Evolutionary conservation across 2,329 filamentous ascomycete species (phyloP).

Genomic region (Scytalidium sp.): DNA sequence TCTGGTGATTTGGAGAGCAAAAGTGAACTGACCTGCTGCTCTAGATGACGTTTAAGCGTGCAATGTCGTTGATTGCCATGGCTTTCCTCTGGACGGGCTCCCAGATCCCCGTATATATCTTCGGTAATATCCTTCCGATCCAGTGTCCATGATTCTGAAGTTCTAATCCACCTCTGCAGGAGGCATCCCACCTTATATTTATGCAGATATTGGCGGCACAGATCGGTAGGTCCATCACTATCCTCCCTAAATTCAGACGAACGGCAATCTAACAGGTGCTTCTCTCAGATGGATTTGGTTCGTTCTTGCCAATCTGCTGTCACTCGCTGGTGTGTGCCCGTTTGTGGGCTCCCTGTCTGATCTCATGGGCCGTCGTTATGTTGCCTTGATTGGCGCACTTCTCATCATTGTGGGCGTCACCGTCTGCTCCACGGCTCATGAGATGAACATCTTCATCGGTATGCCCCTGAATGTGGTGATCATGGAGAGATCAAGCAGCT

Average conservation of each 20-base stretch:
- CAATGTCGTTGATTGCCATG: slow-evolving; percentile 43
- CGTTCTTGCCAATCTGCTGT: slow-evolving; percentile 10
- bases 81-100: slow-evolving; percentile 19
- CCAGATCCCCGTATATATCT: slow-evolving; percentile 40
- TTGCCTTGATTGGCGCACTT: slow-evolving; percentile 10
- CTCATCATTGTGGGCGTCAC: slow-evolving; percentile 12
- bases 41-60: slow-evolving; percentile 32
- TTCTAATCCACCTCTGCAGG: slow-evolving; percentile 21
- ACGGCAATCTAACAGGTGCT: slow-evolving; percentile 5
- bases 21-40: slow-evolving; percentile 35
- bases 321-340: slow-evolving; percentile 14
- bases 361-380: slow-evolving; percentile 13
- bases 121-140: slow-evolving; percentile 31
- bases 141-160: not conserved
- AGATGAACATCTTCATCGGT: slow-evolving; percentile 27
- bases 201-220: slow-evolving; percentile 54
- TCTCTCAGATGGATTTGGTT: slow-evolving; percentile 14
- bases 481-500: not conserved
- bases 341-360: slow-evolving; percentile 18
- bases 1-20: too few relatives aligned
- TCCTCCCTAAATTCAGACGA: slow-evolving; percentile 1
- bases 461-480: slow-evolving; percentile 11
- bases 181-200: slow-evolving; percentile 51
- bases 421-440: slow-evolving; percentile 13
- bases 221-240: slow-evolving; percentile 21